Evolutionary conservation across 225 moss, liverwort and hornwort genomes (phyloP).

Genomic region (Climacium dendroides): DNA sequence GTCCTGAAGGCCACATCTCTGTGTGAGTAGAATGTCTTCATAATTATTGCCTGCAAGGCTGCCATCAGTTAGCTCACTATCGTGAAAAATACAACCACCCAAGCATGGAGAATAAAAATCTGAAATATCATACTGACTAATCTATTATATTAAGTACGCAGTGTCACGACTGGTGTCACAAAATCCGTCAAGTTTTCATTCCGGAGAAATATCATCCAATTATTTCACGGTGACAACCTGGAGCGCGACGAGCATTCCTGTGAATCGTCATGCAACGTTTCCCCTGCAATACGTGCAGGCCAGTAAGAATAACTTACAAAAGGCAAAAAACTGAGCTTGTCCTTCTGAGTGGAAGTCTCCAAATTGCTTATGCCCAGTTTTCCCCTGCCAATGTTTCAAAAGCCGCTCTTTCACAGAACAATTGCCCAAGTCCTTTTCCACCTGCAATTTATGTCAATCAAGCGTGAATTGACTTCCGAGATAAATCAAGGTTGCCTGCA

Average conservation of each 20-base stretch:
- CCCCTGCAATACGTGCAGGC: no score
- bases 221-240: no score
- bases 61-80: neutral
- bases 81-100: neutral
- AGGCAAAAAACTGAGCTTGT: slow-evolving; percentile 81
- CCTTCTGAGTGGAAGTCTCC: slow-evolving; percentile 76
- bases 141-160: no score
- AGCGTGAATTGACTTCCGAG: neutral
- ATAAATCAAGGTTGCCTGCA: neutral
- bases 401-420: slow-evolving; percentile 68
- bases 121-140: neutral
- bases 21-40: slow-evolving; percentile 62
- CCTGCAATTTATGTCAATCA: slow-evolving; percentile 6
- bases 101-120: neutral
- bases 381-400: slow-evolving; percentile 53
- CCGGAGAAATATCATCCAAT: no score
- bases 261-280: no score
- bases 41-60: slow-evolving; percentile 65
- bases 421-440: slow-evolving; percentile 29
- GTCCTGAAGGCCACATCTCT: slow-evolving; percentile 34
- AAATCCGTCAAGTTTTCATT: no score
- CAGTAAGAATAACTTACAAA: slow-evolving; percentile 38
- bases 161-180: no score
- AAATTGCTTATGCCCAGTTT: slow-evolving; percentile 19
- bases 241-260: no score